Base-by-base conservation (phyloP, 163 green algal species). In the Picocystis sp. region DNA sequence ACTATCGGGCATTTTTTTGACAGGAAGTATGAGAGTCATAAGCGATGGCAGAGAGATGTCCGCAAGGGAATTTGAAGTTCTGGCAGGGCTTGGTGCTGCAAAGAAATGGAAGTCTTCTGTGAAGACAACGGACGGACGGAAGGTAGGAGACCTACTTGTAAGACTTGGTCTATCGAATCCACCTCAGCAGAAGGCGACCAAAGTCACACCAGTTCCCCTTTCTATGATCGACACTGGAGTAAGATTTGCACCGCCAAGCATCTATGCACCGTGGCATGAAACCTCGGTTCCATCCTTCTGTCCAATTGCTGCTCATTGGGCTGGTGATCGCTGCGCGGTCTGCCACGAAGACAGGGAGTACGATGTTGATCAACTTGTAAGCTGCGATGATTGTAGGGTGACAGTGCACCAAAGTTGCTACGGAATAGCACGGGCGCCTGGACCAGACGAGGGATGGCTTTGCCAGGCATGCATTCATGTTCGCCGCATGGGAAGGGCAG, bases 341-440 rank as follows among this genome's bases (percentile, higher is more conserved):
- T 96, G 86, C 69, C 76, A 92, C 69, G 68, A 56, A 23, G 84
- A 93, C 52, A 52, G 82, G 6, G 86, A 96, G 74, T 87, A 79
- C 52, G 82, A 94, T 63, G 74, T 60, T 25, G 85, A 95, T 67
- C 74, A 87, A 62, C 75, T 95, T 35, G 70, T 96, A 2, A 72
- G 55, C 43, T 96, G 87, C 66, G 78, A 90, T 53, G 47, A 57
- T 47, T 96, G 87, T 61, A 78, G 83, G 61, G 74, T 94, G 61
- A 84, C 75, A 0, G 82, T 94, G 53, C 87, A 96, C 65, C 87
- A 95, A 71, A 79, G 64, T 19, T 96, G 87, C 70, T 96, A 95
- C 58, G 87, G 87, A 19, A 76, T 95, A 17, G 53, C 67, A 21
- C 76, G 87, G 41, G 50, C 78, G 55, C 76, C 76, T 0, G 75